Evolutionary conservation across 305 asterid genomes (phyloP), one percentile per base, ranked within the genome.

Genomic region (Solanum aculeatissimum): DNA sequence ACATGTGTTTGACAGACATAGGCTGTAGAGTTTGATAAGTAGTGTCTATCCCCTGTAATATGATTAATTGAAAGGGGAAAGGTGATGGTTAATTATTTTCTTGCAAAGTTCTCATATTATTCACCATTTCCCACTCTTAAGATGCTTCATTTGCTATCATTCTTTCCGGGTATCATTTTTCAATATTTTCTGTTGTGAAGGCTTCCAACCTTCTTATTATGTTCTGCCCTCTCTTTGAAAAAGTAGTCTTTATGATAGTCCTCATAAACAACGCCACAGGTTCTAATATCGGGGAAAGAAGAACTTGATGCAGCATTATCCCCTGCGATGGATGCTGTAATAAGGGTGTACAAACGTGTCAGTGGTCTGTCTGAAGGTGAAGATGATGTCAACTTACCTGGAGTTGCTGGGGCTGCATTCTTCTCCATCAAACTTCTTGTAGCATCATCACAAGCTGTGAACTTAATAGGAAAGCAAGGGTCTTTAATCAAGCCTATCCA

Each of bases 381-480:
- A 65, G 86, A 84, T 83, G 97, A 91, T 85, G 84, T 83, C 55
- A 86, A 78, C 55, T 25, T 91, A 47, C 38, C 83, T 60, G 91
- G 86, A 70, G 85, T 91, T 86, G 89, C 89, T 86, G 88, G 83
- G 29, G 82, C 72, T 84, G 91, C 95, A 54, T 91, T 88, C 86
- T 91, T 94, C 85, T 87, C 92, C 18, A 85, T 91, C 78, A 88
- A 92, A 51, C 87, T 92, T 68, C 83, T 92, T 88, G 94, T 92
- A 84, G 90, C 96, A 83, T 86, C 93, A 21, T 84, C 95, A 43
- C 98, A 95, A 87, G 98, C 97, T 83, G 89, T 93, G 58, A 92
- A 93, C 84, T 86, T 95, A 84, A 95, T 94, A 71, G 98, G 98
- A 83, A 95, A 94, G 83, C 98, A 94, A 89, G 98, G 98, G 83